phyloP scores from a whole-genome alignment of 345 rosid genomes.

The Kandelia obovata region DNA sequence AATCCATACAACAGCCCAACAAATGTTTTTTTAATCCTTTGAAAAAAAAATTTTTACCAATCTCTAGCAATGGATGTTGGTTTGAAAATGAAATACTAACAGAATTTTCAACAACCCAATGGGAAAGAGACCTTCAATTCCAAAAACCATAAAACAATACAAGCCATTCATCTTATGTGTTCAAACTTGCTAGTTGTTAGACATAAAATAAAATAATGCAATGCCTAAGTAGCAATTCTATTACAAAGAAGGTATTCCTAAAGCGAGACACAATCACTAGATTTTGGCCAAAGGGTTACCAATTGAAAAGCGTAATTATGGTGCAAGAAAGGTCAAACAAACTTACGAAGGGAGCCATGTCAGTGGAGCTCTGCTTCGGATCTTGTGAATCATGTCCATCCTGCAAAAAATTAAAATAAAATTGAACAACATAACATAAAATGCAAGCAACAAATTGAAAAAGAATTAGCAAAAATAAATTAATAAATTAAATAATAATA shows the following conservation, averaged over 20 bases:
- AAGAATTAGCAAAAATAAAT: no score
- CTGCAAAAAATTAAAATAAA: constrained; percentile 28
- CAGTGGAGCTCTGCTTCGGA: constrained; percentile 62
- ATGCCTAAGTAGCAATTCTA: no score
- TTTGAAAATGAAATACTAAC: neutral
- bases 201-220: no score
- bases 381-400: constrained; percentile 76
- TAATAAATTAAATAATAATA: no score
- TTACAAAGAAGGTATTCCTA: neutral
- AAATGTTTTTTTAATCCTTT: no score
- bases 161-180: neutral
- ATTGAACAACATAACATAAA: neutral
- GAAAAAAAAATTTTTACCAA: no score
- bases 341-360: constrained; percentile 69
- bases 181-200: neutral
- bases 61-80: no score
- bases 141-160: neutral
- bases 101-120: neutral
- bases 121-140: neutral
- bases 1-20: no score
- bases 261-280: neutral
- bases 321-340: constrained; percentile 1
- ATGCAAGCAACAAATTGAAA: no score
- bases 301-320: neutral
- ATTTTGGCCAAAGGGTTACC: neutral